These are phyloP conservation scores for Chlorella sp. DNA, from an alignment of 139 green algal species.

Conservation along the genomic window DNA sequence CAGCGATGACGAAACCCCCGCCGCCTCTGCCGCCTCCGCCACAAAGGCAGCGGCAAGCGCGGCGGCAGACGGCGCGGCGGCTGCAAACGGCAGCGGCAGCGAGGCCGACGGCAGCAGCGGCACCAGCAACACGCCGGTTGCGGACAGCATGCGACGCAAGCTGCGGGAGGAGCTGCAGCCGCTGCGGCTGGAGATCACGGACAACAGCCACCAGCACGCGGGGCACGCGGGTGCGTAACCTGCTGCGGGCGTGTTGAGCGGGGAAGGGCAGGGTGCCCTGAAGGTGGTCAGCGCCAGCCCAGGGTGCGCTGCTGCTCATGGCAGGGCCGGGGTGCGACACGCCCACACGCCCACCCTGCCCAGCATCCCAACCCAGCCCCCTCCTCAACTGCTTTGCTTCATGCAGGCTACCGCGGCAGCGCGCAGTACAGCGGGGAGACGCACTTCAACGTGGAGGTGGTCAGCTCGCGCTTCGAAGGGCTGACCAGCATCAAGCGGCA, in stretches of 20 bases:
- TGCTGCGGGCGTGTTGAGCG: background rate
- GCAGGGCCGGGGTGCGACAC: no score
- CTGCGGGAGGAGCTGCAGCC: slow-evolving; percentile 42
- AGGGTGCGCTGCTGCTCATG: no score
- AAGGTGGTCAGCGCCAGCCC: no score
- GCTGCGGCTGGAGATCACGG: slow-evolving; percentile 50
- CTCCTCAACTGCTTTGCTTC: background rate
- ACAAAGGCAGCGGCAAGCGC: background rate
- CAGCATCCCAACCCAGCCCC: background rate
- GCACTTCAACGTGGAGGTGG: slow-evolving; percentile 64
- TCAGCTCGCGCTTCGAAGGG: slow-evolving; percentile 65
- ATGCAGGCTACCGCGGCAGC: slow-evolving; percentile 16
- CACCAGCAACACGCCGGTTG: slow-evolving; percentile 45
- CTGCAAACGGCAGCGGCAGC: background rate
- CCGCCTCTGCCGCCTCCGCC: background rate
- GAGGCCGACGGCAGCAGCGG: background rate
- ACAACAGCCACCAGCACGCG: slow-evolving; percentile 69
- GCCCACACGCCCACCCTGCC: background rate
- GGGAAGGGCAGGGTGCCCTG: background rate
- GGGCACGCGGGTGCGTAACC: slow-evolving; percentile 47
- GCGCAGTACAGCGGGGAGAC: slow-evolving; percentile 54
- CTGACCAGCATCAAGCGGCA: slow-evolving; percentile 70
- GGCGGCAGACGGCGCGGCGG: background rate
- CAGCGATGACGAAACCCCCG: background rate
- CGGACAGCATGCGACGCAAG: slow-evolving; percentile 52